Conservation (phyloP, 2,329 filamentous ascomycete species). For the Alternaria postmessia region DNA sequence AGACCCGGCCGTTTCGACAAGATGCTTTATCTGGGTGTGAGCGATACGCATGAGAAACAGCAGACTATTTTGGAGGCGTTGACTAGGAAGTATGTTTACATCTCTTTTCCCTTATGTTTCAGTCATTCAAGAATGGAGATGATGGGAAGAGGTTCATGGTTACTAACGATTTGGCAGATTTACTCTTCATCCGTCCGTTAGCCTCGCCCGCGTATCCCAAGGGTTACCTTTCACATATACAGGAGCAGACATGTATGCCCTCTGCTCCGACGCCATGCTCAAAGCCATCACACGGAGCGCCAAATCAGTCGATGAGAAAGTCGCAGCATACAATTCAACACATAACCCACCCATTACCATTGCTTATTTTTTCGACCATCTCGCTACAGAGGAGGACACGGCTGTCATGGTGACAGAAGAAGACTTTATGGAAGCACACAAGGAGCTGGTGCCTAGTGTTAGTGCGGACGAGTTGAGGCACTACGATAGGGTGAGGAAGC, state of each 20-base stretch:
- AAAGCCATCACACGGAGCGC: conserved; percentile 96
- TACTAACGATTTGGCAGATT: conserved; percentile 65
- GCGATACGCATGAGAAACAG: conserved; percentile 96
- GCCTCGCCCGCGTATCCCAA: conserved; percentile 76
- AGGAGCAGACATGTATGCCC: conserved; percentile 93
- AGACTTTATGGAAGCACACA: conserved; percentile 83
- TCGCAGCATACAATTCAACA: conserved; percentile 70
- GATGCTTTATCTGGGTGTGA: conserved; percentile 96
- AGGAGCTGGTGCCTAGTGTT: conserved; percentile 90
- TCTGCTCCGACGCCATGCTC: conserved; percentile 98
- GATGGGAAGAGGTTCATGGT: no score
- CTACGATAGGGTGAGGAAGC: conserved; percentile 82
- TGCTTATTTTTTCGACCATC: conserved; percentile 95
- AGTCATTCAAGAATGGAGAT: no score
- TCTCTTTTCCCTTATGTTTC: not conserved
- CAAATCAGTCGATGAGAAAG: conserved; percentile 81
- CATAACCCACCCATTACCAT: conserved; percentile 70
- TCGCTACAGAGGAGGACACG: conserved; percentile 81
- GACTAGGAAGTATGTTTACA: conserved; percentile 81
- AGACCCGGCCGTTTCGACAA: conserved; percentile 95
- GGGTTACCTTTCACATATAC: conserved; percentile 94
- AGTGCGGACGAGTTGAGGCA: conserved; percentile 91
- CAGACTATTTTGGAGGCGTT: conserved; percentile 91
- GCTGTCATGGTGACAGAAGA: conserved; percentile 87
- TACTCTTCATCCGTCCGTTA: conserved; percentile 79